Conservation (phyloP, 352 stramenopile species). For the Phytophthora cactorum region DNA sequence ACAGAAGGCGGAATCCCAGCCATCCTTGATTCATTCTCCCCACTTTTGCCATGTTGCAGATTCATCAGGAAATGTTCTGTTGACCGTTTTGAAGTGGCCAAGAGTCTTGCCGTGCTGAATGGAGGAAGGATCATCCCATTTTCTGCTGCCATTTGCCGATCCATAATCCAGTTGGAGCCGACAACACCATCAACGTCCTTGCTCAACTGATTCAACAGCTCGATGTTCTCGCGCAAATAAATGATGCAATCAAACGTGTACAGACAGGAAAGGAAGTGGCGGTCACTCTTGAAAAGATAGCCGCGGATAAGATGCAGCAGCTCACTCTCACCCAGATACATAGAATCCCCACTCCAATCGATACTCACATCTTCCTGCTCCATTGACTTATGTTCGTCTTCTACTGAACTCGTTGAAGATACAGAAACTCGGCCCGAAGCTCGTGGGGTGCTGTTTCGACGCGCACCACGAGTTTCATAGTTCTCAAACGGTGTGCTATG, state of each 20-base stretch:
- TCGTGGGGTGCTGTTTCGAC: conserved; percentile 16
- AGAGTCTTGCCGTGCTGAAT: conserved; percentile 84
- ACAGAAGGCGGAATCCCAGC: conserved; percentile 25
- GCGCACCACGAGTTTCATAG: conserved; percentile 20
- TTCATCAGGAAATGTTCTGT: conserved; percentile 90
- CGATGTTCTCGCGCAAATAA: conserved; percentile 57
- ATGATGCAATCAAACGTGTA: conserved; percentile 84
- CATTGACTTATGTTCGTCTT: conserved; percentile 55
- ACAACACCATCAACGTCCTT: conserved; percentile 50
- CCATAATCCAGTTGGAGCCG: conserved; percentile 56
- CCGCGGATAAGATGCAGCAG: conserved; percentile 74
- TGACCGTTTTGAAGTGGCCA: conserved; percentile 67
- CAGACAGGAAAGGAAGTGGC: conserved; percentile 81
- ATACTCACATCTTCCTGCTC: conserved; percentile 53
- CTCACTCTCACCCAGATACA: conserved; percentile 75
- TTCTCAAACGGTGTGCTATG: conserved; percentile 70
- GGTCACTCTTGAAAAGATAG: conserved; percentile 80
- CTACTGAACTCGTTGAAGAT: conserved; percentile 18
- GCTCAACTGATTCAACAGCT: conserved; percentile 44
- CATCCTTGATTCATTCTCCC: conserved; percentile 5
- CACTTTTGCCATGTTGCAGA: conserved; percentile 50
- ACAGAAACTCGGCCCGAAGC: conserved; percentile 7
- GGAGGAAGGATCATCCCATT: conserved; percentile 70
- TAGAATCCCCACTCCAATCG: conserved; percentile 38
- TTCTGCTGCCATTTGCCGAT: conserved; percentile 50